A percentile compares a stretch with the other conserved stretches of the same genome.
phyloP scores from a whole-genome alignment of 2,329 filamentous ascomycete genomes.

The Penicillium oxalicum region DNA sequence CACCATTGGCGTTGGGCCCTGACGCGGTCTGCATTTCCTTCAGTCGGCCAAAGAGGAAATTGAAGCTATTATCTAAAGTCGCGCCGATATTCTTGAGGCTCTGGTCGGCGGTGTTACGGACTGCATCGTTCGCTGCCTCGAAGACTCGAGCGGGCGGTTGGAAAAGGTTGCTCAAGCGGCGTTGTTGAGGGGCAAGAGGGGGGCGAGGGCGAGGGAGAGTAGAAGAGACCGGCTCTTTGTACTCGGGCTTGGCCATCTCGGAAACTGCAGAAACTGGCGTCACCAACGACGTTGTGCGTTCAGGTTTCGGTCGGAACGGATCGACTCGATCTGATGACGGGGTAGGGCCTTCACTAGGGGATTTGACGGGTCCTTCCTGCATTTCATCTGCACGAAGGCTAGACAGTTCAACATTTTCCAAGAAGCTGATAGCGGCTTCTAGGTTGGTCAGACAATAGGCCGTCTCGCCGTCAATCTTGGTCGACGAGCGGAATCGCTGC shows the following conservation, averaged over 20 bases:
- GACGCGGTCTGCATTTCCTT: slow-evolving; percentile 58
- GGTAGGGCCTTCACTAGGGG: slow-evolving; percentile 31
- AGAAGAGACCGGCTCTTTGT: slow-evolving; percentile 28
- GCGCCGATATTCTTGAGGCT: slow-evolving; percentile 86
- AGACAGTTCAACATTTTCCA: slow-evolving; percentile 90
- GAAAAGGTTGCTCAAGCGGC: slow-evolving; percentile 77
- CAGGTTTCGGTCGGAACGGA: slow-evolving; percentile 21
- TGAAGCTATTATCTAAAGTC: slow-evolving; percentile 86
- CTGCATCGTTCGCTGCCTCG: slow-evolving; percentile 74
- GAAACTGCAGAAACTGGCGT: slow-evolving; percentile 25
- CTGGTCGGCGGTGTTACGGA: slow-evolving; percentile 84
- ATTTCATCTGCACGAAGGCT: slow-evolving; percentile 76
- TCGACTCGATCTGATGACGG: slow-evolving; percentile 22
- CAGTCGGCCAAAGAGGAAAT: slow-evolving; percentile 82
- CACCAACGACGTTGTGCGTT: slow-evolving; percentile 23
- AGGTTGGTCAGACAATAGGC: slow-evolving; percentile 95
- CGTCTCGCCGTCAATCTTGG: slow-evolving; percentile 84
- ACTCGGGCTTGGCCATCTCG: slow-evolving; percentile 25
- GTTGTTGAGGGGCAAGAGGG: slow-evolving; percentile 52
- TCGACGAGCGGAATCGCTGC: slow-evolving; percentile 79
- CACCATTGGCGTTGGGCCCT: slow-evolving; percentile 36
- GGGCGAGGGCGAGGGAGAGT: slow-evolving; percentile 29
- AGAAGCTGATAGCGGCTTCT: slow-evolving; percentile 87
- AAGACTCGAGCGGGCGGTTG: slow-evolving; percentile 77
- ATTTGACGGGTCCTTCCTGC: slow-evolving; percentile 61